Evolutionary conservation across 2,329 filamentous ascomycete species (phyloP), one percentile per base, ranked within the genome.

Genomic region (Nannizziopsis arthrosporioides): DNA sequence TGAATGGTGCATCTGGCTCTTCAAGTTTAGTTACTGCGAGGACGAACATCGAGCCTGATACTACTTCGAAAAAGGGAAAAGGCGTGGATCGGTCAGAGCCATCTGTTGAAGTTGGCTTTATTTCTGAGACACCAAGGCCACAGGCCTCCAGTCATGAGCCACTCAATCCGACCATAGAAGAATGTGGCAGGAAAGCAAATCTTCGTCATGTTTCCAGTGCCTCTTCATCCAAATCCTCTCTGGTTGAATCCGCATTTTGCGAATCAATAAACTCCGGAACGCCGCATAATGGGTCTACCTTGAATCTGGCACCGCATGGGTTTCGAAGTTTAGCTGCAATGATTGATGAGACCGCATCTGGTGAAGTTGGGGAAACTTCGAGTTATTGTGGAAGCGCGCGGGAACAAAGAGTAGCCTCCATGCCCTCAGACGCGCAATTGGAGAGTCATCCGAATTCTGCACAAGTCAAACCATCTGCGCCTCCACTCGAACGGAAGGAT

Each of bases 271-370:
- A 73, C 1, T 69, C 72, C 1, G 76, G 71, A 27, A 74, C 71
- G 41, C 72, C 70, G 1, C 69, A 73, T 3, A 71, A 73, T 11
- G 67, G 68, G 54, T 68, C 66, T 5, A 74, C 70, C 47, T 59
- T 71, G 3, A 73, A 74, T 40, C 69, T 74, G 0, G 89, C 95
- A 61, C 79, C 87, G 2, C 92, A 94, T 66, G 95, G 94, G 63
- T 95, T 95, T 61, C 76, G 81, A 48, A 94, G 87, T 56, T 69
- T 96, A 17, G 85, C 86, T 1, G 85, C 86, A 53, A 85, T 93
- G 63, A 85, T 95, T 27, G 85, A 82, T 0, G 79, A 76, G 35
- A 75, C 80, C 43, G 76, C 80, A 37, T 72, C 58, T 34, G 47
- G 57, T 4, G 64, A 66, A 42, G 65, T 68, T 53, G 60, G 66